Base-by-base conservation (phyloP, 2,329 filamentous ascomycete genomes). In the Fusarium phyllophilum region DNA sequence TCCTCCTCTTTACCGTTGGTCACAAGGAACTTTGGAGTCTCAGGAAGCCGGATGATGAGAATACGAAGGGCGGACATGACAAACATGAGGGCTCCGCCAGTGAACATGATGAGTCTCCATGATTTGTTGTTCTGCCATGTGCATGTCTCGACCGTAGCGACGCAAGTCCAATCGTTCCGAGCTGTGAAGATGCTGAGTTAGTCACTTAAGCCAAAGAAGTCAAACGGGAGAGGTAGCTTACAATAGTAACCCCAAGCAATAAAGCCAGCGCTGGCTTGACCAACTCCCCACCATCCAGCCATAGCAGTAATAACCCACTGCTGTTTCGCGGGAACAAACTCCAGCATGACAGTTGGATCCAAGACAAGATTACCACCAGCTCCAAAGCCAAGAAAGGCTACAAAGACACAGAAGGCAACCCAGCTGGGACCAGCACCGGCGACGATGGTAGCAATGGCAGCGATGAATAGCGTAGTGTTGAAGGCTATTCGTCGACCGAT, bases 251-350 rank as follows among this genome's bases (percentile, higher is more conserved):
- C 63, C 63, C 63, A 66, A 0, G 63, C 63, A 2, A 66, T 34
- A 26, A 66, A 66, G 0, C 63, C 58, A 14, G 63, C 44, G 1
- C 61, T 63, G 9, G 63, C 42, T 0, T 66, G 63, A 5, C 63
- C 63, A 33, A 63, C 31, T 9, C 63, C 63, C 63, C 63, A 66
- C 63, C 63, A 66, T 10, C 55, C 41, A 18, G 24, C 63, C 34
- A 36, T 61, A 22, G n/a, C 61, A 13, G 63, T 66, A 5, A 63
- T 36, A 4, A 66, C 41, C 63, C 63, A 66, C n/a, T 66, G 63
- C 48, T 66, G 52, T 2, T 55, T 29, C 1, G 58, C 48, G 3
- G 63, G 63, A 0, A 66, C 34, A 49, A 55, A 66, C 29, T 66
- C 63, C 2, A 66, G 31, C 41, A 66, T 26, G 0, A 66, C 63